Base-by-base conservation (phyloP, 2,329 filamentous ascomycete species). In the Ciborinia camelliae region DNA sequence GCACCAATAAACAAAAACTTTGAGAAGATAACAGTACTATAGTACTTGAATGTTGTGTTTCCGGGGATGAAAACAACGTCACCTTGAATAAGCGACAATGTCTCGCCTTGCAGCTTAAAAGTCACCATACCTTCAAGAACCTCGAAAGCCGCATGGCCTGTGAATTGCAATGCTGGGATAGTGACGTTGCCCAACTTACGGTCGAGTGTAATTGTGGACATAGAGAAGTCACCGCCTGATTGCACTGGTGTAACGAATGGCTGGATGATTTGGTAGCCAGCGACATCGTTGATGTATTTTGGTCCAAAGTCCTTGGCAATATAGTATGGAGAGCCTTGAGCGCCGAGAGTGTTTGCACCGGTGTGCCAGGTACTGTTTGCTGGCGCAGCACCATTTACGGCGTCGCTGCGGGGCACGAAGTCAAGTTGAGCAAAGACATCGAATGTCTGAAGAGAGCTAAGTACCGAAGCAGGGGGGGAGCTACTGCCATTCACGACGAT, bases 221-320 rank as follows among this genome's bases (percentile, higher is more conserved):
- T 69, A 18, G 79, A 79, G 69, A 80, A 81, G 66, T 78, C 79
- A 4, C 70, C 73, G 4, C 75, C 76, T 64, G 77, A 77, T 69
- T 80, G 77, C 20, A 70, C 66, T 6, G 73, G 70, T 2, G 79
- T 79, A 20, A 80, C 75, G 41, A 81, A 76, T 2, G 80, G 79
- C 66, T 78, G 75, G 2, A 82, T 71, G 63, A 82, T 74, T 68
- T 79, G 76, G 70, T 81, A 81, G 51, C 75, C 76, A 23, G 71
- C 69, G 1, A 30, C 48, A 26, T 71, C 71, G 68, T 77, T 78
- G 5, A 82, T 73, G 64, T 78, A 80, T 68, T 80, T 81, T 12
- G 79, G 78, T 0, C 80, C 80, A 64, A 78, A 79, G 67, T 78
- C 76, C 66, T 80, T 81, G 39, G 80, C 80, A 45, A 81, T 66